Conservation (phyloP, 257 asterid species). For the Lycium barbarum region DNA sequence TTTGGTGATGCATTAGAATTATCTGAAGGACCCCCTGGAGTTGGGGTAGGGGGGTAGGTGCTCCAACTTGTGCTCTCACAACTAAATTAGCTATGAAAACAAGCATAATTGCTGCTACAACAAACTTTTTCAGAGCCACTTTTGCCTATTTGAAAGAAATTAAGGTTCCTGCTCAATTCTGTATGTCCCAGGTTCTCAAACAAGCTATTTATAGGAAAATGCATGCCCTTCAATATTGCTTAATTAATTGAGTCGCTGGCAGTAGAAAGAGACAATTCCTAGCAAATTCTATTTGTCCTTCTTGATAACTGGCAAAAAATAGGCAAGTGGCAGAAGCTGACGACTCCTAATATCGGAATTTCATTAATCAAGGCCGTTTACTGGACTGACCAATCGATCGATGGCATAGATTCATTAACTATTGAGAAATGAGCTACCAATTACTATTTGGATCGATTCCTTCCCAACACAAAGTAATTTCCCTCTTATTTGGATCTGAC, state of each 20-base stretch:
- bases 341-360: neutral
- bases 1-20: neutral
- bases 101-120: constrained; percentile 13
- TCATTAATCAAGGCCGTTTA: constrained; percentile 10
- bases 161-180: neutral
- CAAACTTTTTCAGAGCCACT: neutral
- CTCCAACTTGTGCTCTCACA: constrained; percentile 21
- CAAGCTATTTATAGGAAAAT: constrained; percentile 3
- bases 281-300: constrained; percentile 3
- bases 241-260: neutral
- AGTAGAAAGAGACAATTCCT: neutral
- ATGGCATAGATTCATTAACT: neutral
- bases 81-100: neutral
- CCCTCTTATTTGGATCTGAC: neutral
- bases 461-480: neutral
- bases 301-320: neutral
- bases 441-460: neutral
- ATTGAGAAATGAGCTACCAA: neutral
- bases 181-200: neutral
- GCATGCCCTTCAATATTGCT: neutral
- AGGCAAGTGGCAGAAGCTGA: neutral
- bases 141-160: neutral
- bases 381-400: neutral
- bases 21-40: constrained; percentile 23
- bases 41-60: constrained; percentile 4